Base-by-base conservation (phyloP, 2,329 filamentous ascomycete genomes). In the Talaromyces sp. region DNA sequence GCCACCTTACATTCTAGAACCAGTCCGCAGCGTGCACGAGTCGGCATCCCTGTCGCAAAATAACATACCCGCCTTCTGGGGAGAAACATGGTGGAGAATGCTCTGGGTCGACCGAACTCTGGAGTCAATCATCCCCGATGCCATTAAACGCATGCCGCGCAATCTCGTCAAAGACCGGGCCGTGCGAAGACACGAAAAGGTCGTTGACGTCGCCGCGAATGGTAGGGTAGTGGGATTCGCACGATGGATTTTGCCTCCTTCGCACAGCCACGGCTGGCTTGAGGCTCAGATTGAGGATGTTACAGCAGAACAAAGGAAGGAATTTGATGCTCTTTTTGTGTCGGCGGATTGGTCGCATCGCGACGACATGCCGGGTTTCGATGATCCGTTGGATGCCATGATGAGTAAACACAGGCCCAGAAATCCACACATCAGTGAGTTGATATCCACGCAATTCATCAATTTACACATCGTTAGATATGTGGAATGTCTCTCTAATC, bases 41-140 rank as follows among this genome's bases (percentile, higher is more conserved):
- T 47, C 43, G 5, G 19, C n/a, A 27, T 19, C 54, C 11, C 39
- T 57, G 27, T 39, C 54, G 3, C n/a, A 41, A 39, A 57, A 57
- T n/a, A 57, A 57, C 33, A 57, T 57, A 13, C 19, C 33, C n/a
- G 54, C 54, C 33, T 57, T 57, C 35, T 57, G 33, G 31, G 54
- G 35, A 7, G 8, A 39, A 39, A 39, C 54, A 27, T 24, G 33
- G 35, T 58, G 54, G 54, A 58, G 54, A 27, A 58, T 58, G 33
- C n/a, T 58, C 19, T 58, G 54, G 54, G 11, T 41, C 3, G 19
- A 39, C n/a, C 1, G 39, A 39, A 58, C n/a, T 7, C 35, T 58
- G 1, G 54, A 58, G 19, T 47, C 43, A 10, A 47, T 47, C 43
- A 47, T 47, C 19, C 3, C n/a, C 10, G 43, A 47, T 2, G 19